Base-by-base conservation (phyloP, 2,329 filamentous ascomycete genomes). In the Coleophoma eucalyptorum region DNA sequence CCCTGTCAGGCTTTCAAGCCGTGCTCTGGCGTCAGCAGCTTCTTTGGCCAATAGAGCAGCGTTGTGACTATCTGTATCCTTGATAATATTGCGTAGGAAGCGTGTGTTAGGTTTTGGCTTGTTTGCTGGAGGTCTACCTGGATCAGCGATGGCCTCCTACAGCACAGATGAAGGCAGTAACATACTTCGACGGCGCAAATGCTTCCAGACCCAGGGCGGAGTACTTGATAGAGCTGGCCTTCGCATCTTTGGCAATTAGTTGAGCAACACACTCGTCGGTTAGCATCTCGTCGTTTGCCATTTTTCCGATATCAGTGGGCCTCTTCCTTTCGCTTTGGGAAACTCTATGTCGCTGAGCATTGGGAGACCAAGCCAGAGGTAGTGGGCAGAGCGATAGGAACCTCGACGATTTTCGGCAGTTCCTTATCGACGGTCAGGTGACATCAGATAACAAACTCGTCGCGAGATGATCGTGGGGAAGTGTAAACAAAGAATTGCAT, bases 101-200 rank as follows among this genome's bases (percentile, higher is more conserved):
- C 88, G 81, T 0, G 89, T 97, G 63, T 99, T 97, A 3, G 93
- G 92, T 66, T 93, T 97, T 1, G 89, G 90, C 56, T 85, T 81
- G 58, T 80, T 80, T 43, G 79, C 70, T 51, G 84, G 81, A 49
- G 61, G 63, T 51, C 63, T 67, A 31, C 16, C 21, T 42, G 26
- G 26, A 26, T 26, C 26, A 26, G 26, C 26, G 26, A 26, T 26
- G 26, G 26, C 26, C 26, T 26, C 26, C 26, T 26, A 26, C 6
- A 26, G 26, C 26, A 8, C 10, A 26, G 26, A 26, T 26, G 20
- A 33, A 32, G 49, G 6, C 43, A 48, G 35, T 19, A 20, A 48
- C 49, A n/a, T 55, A 62, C 59, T 61, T 63, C 11, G 60, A 59
- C 65, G 68, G 74, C 21, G 78, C 66, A 59, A 83, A 86, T 16